Evolutionary conservation across 345 rosid species (phyloP), one percentile per base, ranked within the genome.

Genomic region (Eucalyptus victrix): DNA sequence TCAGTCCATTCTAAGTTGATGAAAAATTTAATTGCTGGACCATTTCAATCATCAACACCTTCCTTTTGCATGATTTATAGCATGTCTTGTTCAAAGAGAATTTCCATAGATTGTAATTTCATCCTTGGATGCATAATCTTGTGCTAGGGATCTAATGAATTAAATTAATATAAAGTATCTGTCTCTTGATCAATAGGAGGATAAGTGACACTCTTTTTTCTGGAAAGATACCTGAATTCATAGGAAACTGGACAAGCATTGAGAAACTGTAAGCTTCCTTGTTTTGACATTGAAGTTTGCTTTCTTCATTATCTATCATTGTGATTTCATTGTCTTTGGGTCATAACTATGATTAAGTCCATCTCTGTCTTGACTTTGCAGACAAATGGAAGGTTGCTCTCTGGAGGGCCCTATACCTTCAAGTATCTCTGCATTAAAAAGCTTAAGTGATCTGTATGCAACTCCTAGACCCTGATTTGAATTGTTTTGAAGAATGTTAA

Each of bases 331-430:
- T 50, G 40, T 42, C 28, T 89, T 28, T 32, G 53, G 85, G 47
- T 76, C 47, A 4, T 40, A 37, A 76, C 28, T 76, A 76, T 21
- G 83, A 37, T 72, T 72, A 72, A 72, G 28, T 76, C 47, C 83
- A 86, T 54, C 72, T 87, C 42, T 89, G 21, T 49, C 58, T 49
- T 28, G 44, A 89, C 58, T 40, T 54, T 93, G 87, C 95, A 97
- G 99, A 94, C 96, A 96, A 72, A 93, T 96, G 67, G 95, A 92
- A 81, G 99, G 99, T 91, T 92, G 93, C 90, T 93, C 93, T 91
- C 94, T 97, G 49, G 95, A 94, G 90, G 99, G 98, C 51, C 99
- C 98, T 0, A 93, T 96, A 88, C 98, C 99, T 91, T 93, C 96
- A 18, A 94, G 89, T 93, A 93, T 96, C 76, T 93, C 97, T 49